Evolutionary conservation across 164 flowering plant species (phyloP).

Genomic region (Stephania yunnanensis): DNA sequence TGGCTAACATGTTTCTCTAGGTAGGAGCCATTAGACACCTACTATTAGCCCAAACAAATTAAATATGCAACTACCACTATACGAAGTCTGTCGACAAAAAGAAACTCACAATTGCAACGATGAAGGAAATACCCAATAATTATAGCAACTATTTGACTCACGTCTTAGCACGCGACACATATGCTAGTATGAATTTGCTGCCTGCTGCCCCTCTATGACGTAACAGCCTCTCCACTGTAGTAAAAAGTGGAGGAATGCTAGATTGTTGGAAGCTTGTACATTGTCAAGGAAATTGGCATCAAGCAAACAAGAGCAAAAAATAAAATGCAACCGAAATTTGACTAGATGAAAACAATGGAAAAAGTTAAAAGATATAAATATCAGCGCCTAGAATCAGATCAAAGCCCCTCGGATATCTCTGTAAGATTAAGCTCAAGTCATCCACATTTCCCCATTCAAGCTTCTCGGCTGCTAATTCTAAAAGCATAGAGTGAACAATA

Average conservation of each 20-base stretch:
- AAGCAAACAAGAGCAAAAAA: background rate
- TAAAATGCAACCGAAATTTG: background rate
- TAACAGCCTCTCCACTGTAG: conserved; percentile 64
- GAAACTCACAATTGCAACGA: background rate
- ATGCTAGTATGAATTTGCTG: conserved; percentile 75
- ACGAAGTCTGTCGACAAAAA: background rate
- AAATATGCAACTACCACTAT: background rate
- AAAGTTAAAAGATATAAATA: conserved; percentile 73
- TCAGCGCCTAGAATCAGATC: conserved; percentile 98
- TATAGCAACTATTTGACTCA: conserved; percentile 25
- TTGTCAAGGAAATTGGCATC: conserved; percentile 41
- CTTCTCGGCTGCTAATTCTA: conserved; percentile 61
- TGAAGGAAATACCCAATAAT: background rate
- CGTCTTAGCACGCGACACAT: conserved; percentile 78
- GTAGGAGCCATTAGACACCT: background rate
- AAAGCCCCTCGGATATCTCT: conserved; percentile 54
- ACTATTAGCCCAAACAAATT: background rate
- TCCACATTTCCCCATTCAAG: conserved; percentile 84
- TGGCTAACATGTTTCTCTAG: background rate
- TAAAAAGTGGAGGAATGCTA: conserved; percentile 69
- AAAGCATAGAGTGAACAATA: conserved; percentile 9
- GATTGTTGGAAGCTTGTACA: conserved; percentile 79
- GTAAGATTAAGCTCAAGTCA: conserved; percentile 47
- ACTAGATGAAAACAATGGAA: background rate
- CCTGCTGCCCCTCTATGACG: conserved; percentile 24